Evolutionary conservation across 768 basidiomycete species (phyloP).

Genomic region (Coprinopsis strossmayeri): DNA sequence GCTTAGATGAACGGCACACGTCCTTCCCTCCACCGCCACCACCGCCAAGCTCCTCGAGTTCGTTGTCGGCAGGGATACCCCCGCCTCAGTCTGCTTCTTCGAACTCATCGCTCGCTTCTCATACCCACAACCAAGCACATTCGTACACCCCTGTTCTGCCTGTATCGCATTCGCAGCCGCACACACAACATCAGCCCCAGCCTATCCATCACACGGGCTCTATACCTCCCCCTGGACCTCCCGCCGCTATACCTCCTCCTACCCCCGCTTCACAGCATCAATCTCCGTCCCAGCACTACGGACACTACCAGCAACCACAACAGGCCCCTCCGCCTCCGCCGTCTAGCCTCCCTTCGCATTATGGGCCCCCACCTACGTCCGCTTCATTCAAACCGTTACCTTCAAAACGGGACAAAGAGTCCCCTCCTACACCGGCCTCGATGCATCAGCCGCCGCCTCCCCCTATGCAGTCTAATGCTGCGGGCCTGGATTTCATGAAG

Average conservation of each 20-base stretch:
- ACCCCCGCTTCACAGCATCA: conserved; percentile 1
- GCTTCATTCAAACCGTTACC: conserved; percentile 3
- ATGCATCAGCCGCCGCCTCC: no score
- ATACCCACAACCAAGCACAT: background rate
- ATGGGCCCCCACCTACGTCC: conserved; percentile 9
- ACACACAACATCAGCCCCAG: background rate
- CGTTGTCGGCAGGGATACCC: conserved; percentile 6
- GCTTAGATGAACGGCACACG: conserved; percentile 6
- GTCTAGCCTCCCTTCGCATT: conserved; percentile 10
- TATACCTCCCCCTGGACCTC: background rate
- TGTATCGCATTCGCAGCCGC: background rate
- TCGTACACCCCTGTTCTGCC: conserved; percentile 3
- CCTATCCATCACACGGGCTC: conserved; percentile 1
- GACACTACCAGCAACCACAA: conserved; percentile 1
- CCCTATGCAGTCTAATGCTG: conserved; percentile 5
- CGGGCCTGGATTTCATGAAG: conserved; percentile 24
- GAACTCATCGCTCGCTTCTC: conserved; percentile 2
- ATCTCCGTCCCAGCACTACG: background rate
- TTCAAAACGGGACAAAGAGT: conserved; percentile 3
- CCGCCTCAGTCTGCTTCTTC: conserved; percentile 2
- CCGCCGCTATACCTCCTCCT: conserved; percentile 2
- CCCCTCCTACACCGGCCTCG: conserved; percentile 4
- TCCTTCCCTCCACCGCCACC: conserved; percentile 5
- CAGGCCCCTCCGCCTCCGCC: conserved; percentile 12
- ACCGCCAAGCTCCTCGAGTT: conserved; percentile 5